Percentiles rank a stretch among this genome's conserved stretches.
Conservation (phyloP, 116 monocot species). For the Thalassia testudinum region DNA sequence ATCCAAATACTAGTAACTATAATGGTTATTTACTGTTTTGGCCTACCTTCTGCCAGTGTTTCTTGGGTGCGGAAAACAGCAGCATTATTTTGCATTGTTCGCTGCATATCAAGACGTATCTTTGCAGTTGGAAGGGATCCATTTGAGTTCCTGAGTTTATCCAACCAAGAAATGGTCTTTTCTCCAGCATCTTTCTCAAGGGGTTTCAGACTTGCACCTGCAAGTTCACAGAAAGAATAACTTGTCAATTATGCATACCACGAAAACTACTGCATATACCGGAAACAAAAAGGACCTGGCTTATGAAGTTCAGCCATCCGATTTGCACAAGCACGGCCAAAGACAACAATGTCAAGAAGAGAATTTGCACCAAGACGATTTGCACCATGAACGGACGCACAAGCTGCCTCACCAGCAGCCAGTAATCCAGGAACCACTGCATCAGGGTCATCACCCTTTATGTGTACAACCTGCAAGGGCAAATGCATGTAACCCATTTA, state of each 20-base stretch:
- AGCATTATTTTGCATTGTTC: conserved; percentile 97
- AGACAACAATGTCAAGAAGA: conserved; percentile 96
- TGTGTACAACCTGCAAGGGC: conserved; percentile 41
- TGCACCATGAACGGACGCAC: conserved; percentile 96
- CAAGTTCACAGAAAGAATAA: background rate
- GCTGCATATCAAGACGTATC: conserved; percentile 90
- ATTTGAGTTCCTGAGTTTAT: conserved; percentile 80
- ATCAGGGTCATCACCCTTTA: conserved; percentile 59
- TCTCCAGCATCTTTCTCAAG: conserved; percentile 76
- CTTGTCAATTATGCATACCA: background rate
- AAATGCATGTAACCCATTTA: background rate
- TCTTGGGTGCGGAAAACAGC: conserved; percentile 96
- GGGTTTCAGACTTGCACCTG: conserved; percentile 73
- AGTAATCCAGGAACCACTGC: conserved; percentile 58
- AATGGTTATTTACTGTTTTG: background rate
- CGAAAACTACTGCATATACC: background rate
- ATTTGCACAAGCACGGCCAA: conserved; percentile 97
- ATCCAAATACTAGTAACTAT: too few relatives aligned
- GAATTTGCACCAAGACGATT: conserved; percentile 98
- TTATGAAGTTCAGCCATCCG: conserved; percentile 73
- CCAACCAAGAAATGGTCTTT: conserved; percentile 85
- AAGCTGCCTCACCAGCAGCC: conserved; percentile 74
- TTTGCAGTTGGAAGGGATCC: conserved; percentile 88
- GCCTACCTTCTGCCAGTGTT: conserved; percentile 87
- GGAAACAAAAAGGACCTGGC: conserved; percentile 42